A percentile compares a stretch with the other conserved stretches of the same genome.
Evolutionary conservation across 306 rosid species (phyloP).

Genomic region (Acmispon strigosus): DNA sequence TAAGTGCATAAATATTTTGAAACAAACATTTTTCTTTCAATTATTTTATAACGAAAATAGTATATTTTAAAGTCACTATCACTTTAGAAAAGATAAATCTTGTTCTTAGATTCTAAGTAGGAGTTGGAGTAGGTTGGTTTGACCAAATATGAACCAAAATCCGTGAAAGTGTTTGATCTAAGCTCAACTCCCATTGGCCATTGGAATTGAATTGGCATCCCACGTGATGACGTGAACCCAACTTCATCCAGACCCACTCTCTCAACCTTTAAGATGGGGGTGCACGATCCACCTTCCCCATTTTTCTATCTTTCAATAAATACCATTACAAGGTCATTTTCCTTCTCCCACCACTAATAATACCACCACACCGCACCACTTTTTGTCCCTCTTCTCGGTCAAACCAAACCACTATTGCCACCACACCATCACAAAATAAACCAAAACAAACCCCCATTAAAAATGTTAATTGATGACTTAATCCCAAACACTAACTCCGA

Average conservation of each 20-base stretch:
- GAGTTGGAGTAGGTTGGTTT: no score
- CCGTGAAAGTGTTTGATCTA: background rate
- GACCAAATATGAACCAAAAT: no score
- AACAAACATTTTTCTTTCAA: no score
- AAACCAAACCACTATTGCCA: background rate
- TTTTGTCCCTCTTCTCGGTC: background rate
- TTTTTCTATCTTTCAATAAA: background rate
- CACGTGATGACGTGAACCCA: background rate
- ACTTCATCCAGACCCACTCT: background rate
- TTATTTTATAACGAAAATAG: no score
- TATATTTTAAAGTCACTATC: no score
- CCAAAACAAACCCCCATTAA: background rate
- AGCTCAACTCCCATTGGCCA: background rate
- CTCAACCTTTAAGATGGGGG: background rate
- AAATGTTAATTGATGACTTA: background rate
- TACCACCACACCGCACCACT: background rate
- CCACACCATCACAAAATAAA: background rate
- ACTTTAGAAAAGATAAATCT: no score
- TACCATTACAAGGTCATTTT: background rate
- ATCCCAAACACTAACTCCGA: background rate
- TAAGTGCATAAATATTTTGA: no score
- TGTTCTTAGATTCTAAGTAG: no score
- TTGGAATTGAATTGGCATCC: background rate
- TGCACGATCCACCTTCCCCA: background rate
- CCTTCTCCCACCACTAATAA: background rate